Evolutionary conservation across 192 early-diverging fungal species (phyloP).

Genomic region (Entomortierella beljakovae): DNA sequence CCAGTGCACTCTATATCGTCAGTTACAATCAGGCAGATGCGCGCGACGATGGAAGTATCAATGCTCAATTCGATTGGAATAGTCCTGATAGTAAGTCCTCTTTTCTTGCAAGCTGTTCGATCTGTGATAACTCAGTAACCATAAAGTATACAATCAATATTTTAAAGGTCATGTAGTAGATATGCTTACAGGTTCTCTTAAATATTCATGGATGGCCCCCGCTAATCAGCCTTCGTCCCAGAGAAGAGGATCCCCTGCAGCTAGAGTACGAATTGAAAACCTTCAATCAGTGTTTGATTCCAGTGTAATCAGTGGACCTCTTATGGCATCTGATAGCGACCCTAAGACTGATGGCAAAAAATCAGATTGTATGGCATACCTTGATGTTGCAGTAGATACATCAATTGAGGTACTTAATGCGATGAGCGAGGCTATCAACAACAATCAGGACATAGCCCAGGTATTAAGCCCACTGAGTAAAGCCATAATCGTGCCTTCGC

Average conservation of each 20-base stretch:
- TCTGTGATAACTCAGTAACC: too few species aligned
- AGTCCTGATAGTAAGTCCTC: background rate
- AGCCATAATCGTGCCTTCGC: background rate
- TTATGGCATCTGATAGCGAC: background rate
- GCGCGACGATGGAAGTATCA: too few species aligned
- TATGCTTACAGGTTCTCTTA: slow-evolving; percentile 20
- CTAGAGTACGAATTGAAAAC: background rate
- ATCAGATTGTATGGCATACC: background rate
- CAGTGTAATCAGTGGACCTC: background rate
- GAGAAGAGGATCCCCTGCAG: background rate
- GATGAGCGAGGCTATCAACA: background rate
- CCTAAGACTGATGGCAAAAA: background rate
- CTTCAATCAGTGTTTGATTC: slow-evolving; percentile 14
- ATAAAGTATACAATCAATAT: background rate
- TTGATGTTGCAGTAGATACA: slow-evolving; percentile 7
- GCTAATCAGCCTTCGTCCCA: background rate
- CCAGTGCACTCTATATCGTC: background rate
- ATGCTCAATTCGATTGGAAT: background rate
- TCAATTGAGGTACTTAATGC: background rate
- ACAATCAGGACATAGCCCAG: background rate
- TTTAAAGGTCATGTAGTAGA: slow-evolving; percentile 1
- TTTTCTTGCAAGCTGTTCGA: too few species aligned
- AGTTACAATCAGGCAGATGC: background rate
- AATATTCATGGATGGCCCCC: slow-evolving; percentile 15
- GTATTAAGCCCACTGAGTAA: background rate